These are phyloP conservation scores for Rhodotorula mucilaginosa DNA, from an alignment of 1,284 basidiomycete genomes.

Conservation along the genomic window DNA sequence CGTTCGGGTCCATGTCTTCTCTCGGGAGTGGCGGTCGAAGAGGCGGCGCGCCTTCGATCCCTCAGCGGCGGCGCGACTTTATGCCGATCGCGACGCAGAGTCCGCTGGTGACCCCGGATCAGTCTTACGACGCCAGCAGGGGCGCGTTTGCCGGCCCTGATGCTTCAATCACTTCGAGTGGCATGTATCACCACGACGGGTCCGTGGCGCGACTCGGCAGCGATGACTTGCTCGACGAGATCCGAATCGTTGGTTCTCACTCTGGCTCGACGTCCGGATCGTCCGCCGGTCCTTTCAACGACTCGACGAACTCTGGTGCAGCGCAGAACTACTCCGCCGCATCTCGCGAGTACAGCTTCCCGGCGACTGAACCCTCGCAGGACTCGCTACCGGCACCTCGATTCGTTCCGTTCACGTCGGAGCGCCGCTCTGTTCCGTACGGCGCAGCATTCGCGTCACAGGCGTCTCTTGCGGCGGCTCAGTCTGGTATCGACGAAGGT, in stretches of 20 bases:
- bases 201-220: slow-evolving; percentile 4
- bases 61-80: slow-evolving; percentile 39
- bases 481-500: background rate
- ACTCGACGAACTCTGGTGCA: background rate
- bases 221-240: slow-evolving; percentile 9
- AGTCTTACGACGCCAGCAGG: background rate
- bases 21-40: background rate
- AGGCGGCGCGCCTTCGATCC: slow-evolving; percentile 26
- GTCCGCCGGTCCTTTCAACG: background rate
- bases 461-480: slow-evolving; percentile 17
- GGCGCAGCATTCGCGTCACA: slow-evolving; percentile 14
- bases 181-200: background rate
- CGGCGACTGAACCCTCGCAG: slow-evolving; percentile 4
- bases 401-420: slow-evolving; percentile 21
- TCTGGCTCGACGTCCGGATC: slow-evolving; percentile 7
- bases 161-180: background rate
- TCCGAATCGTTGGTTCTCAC: slow-evolving; percentile 24
- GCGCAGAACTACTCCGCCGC: background rate
- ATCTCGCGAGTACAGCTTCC: background rate
- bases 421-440: slow-evolving; percentile 10
- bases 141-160: background rate
- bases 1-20: slow-evolving; percentile 14
- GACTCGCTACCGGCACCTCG: slow-evolving; percentile 16
- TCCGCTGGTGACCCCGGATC: background rate
- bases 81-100: slow-evolving; percentile 28